A percentile compares a stretch with the other conserved stretches of the same genome.
Evolutionary conservation across 2,329 filamentous ascomycete genomes (phyloP).

Genomic region (Ophiocordyceps camponoti-floridani): DNA sequence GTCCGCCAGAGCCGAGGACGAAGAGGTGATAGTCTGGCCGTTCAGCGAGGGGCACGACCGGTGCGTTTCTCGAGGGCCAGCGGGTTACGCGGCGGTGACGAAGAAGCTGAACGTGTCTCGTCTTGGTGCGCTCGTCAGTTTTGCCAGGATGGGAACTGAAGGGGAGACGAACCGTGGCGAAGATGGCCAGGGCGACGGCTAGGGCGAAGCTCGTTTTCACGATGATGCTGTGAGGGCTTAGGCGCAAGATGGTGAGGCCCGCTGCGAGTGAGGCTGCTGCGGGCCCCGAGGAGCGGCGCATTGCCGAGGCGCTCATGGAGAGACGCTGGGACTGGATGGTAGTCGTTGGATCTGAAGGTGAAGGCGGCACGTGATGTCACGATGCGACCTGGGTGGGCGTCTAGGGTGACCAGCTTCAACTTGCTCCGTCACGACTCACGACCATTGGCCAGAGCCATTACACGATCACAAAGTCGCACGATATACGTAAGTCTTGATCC

Average conservation of each 20-base stretch:
- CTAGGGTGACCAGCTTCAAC: too few relatives aligned
- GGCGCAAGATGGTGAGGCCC: neutral
- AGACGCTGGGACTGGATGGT: neutral
- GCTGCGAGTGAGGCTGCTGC: neutral
- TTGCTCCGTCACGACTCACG: neutral
- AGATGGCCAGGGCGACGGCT: conserved; percentile 9
- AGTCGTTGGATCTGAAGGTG: neutral
- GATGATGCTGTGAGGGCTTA: neutral
- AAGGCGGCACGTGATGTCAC: neutral
- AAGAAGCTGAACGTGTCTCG: conserved; percentile 12
- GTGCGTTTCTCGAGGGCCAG: conserved; percentile 1
- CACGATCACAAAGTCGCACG: too few relatives aligned
- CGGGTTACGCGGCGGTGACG: conserved; percentile 5
- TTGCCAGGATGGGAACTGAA: neutral
- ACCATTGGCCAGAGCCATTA: too few relatives aligned
- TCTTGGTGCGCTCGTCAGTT: conserved; percentile 4
- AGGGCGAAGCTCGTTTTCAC: conserved; percentile 4
- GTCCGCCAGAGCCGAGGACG: conserved; percentile 81
- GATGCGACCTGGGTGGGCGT: neutral
- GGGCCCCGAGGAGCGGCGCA: neutral
- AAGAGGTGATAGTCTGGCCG: conserved; percentile 43
- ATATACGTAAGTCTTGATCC: too few relatives aligned
- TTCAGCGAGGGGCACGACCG: too few relatives aligned
- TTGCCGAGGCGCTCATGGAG: neutral
- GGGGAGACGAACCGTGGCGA: conserved; percentile 11